A percentile compares a stretch with the other conserved stretches of the same genome.
Conservation (phyloP, 805 yeast species). For the Candida piceae region DNA sequence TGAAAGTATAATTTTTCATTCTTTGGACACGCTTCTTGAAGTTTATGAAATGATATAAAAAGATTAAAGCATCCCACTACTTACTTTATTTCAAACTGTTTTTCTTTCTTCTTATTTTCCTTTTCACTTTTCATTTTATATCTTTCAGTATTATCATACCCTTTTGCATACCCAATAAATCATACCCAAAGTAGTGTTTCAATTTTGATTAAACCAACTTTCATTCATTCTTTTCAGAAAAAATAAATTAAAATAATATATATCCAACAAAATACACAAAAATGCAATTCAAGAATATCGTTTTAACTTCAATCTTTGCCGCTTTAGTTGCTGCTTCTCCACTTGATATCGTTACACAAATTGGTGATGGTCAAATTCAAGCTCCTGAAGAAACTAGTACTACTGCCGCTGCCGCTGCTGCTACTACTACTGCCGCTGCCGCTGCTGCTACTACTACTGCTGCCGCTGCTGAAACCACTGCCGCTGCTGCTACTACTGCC, state of each 20-base stretch:
- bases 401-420: constrained; percentile 4
- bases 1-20: too few species aligned
- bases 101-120: too few species aligned
- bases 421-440: constrained; percentile 4
- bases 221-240: not conserved
- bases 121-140: too few species aligned
- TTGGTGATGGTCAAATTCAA: constrained; percentile 23
- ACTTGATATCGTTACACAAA: constrained; percentile 15
- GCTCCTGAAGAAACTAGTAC: constrained; percentile 4
- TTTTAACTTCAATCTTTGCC: constrained; percentile 13
- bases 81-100: too few species aligned
- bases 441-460: constrained; percentile 5
- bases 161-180: too few species aligned
- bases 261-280: too few species aligned
- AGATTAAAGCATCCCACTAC: not conserved
- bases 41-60: too few species aligned
- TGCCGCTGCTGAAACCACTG: constrained; percentile 12
- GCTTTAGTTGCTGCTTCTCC: constrained; percentile 13
- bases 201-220: too few species aligned
- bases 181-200: too few species aligned
- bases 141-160: too few species aligned
- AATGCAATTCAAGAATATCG: constrained; percentile 22
- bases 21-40: not conserved
- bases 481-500: constrained; percentile 19
- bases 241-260: too few species aligned